Percentiles rank a stretch among this genome's conserved stretches.
These are phyloP conservation scores for Lichtheimia ramosa DNA, from an alignment of 371 early-diverging fungal species.

Conservation along the genomic window DNA sequence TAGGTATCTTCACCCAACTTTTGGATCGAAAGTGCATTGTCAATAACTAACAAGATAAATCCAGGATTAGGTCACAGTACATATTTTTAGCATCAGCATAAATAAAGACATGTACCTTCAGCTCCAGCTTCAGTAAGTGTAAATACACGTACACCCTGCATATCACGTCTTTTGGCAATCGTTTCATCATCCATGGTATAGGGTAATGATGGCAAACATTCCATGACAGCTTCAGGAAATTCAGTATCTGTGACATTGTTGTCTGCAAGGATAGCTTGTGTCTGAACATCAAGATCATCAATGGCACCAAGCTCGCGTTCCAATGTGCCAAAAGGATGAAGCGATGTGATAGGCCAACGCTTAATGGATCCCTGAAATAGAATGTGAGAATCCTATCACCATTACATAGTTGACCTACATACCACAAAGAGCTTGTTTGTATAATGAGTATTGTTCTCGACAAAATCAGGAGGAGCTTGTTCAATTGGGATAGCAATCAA, in stretches of 20 bases:
- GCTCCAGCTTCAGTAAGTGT: conserved; percentile 91
- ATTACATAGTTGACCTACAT: conserved; percentile 7
- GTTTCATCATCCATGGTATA: conserved; percentile 51
- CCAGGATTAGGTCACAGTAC: neutral
- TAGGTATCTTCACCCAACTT: conserved; percentile 64
- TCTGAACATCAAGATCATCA: conserved; percentile 68
- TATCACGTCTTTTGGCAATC: conserved; percentile 69
- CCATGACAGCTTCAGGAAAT: conserved; percentile 66
- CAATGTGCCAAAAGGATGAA: conserved; percentile 76
- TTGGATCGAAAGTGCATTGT: conserved; percentile 87
- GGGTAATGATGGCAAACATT: conserved; percentile 57
- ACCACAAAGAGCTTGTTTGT: conserved; percentile 43
- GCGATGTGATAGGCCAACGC: conserved; percentile 72
- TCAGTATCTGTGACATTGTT: conserved; percentile 56
- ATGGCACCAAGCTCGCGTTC: conserved; percentile 67
- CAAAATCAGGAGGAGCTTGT: conserved; percentile 64
- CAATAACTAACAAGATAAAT: conserved; percentile 49
- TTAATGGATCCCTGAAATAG: conserved; percentile 55
- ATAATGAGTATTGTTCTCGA: conserved; percentile 55
- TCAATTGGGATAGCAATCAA: conserved; percentile 70
- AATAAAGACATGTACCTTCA: conserved; percentile 54
- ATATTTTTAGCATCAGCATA: conserved; percentile 83
- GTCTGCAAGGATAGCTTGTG: conserved; percentile 71
- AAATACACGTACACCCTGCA: conserved; percentile 68
- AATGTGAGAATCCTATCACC: neutral